A percentile compares a stretch with the other conserved stretches of the same genome.
These are phyloP conservation scores for Actinomortierella wolfii DNA, from an alignment of 371 early-diverging fungal species.

Conservation along the genomic window DNA sequence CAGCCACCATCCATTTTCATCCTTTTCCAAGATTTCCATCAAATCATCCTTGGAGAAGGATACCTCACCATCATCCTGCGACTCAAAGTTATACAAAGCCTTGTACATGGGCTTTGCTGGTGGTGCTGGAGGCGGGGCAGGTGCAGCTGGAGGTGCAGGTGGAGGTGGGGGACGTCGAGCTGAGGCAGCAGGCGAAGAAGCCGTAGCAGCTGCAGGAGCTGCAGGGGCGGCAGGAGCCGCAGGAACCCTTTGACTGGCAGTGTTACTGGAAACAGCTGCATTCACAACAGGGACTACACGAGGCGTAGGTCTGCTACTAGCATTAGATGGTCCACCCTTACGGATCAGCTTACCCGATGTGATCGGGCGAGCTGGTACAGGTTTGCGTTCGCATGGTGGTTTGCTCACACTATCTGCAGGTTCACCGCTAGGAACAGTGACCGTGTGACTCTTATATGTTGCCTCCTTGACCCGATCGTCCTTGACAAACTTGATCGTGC, in stretches of 20 bases:
- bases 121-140: conserved; percentile 50
- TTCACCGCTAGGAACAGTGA: conserved; percentile 70
- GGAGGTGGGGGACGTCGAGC: conserved; percentile 41
- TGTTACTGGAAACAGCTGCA: conserved; percentile 5
- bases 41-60: conserved; percentile 70
- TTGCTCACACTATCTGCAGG: conserved; percentile 67
- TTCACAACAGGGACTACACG: conserved; percentile 22
- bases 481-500: conserved; percentile 78
- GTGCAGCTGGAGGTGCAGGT: conserved; percentile 67
- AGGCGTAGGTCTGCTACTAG: conserved; percentile 24
- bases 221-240: conserved; percentile 13
- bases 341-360: conserved; percentile 42
- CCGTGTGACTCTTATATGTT: conserved; percentile 79
- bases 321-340: conserved; percentile 37
- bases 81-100: conserved; percentile 75
- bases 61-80: conserved; percentile 69
- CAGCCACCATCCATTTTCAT: conserved; percentile 89
- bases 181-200: conserved; percentile 23
- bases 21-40: conserved; percentile 79
- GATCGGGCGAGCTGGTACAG: conserved; percentile 45
- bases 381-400: conserved; percentile 64
- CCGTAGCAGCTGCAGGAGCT: conserved; percentile 20
- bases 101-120: conserved; percentile 67
- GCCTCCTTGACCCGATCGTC: conserved; percentile 69
- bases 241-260: conserved; percentile 11